phyloP scores from a whole-genome alignment of 805 yeast genomes.

The Alloascoidea hylecoeti region DNA sequence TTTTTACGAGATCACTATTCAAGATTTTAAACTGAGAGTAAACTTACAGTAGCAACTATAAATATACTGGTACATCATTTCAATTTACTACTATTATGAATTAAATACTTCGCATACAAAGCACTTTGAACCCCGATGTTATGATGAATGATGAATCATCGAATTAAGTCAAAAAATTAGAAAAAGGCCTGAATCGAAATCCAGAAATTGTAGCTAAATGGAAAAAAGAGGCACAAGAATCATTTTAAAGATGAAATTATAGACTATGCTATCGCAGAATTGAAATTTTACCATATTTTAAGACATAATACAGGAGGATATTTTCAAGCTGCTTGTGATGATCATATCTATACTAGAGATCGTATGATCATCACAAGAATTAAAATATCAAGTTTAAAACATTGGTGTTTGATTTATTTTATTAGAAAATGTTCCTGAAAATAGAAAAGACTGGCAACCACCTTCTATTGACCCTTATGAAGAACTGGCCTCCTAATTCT shows the following conservation, averaged over 20 bases:
- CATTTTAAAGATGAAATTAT: conserved; percentile 10
- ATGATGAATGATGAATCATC: conserved; percentile 3
- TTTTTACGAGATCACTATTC: too few species aligned
- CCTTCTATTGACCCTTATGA: conserved; percentile 16
- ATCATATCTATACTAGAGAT: conserved; percentile 12
- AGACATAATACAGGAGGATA: conserved; percentile 6
- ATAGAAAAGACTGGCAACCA: conserved; percentile 22
- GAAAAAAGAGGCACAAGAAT: conserved; percentile 13
- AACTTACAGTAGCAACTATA: too few species aligned
- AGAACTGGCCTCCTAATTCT: conserved; percentile 24
- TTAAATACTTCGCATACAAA: too few species aligned
- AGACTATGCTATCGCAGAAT: conserved; percentile 17
- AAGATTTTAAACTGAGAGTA: too few species aligned
- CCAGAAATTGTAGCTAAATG: conserved; percentile 14
- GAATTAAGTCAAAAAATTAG: conserved; percentile 9
- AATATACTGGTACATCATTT: too few species aligned
- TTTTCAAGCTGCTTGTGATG: conserved; percentile 12
- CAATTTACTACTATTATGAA: too few species aligned
- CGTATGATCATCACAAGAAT: conserved; percentile 7
- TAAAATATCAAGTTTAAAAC: conserved; percentile 8
- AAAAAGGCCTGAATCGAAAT: conserved; percentile 16
- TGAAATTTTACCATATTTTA: conserved; percentile 16
- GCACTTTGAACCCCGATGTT: conserved; percentile 3
- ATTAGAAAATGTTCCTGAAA: conserved; percentile 8
- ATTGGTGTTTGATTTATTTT: conserved; percentile 2